Evolutionary conservation across 768 basidiomycete species (phyloP), one percentile per base, ranked within the genome.

Genomic region (Suillus clintonianus): DNA sequence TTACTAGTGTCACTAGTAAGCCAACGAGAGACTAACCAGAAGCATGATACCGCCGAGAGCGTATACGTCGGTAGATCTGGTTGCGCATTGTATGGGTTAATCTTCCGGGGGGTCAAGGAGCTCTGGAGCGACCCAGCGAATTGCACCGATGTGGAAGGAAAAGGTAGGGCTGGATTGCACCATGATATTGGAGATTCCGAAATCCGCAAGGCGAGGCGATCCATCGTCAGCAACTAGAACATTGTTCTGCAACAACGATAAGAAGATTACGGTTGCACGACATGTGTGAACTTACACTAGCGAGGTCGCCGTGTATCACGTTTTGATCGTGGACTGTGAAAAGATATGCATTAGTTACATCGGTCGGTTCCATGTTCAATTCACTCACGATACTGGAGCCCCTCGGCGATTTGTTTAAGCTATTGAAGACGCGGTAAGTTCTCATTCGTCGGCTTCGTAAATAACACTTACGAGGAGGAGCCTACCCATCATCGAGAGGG

Each of bases 111-210:
- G 10, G 13, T 51, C 60, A 3, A 71, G 39, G 10, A 71, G 50
- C 24, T 71, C 69, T 17, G 69, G 69, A 3, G 67, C 70, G 5
- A 51, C 45, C 66, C 68, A 68, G 9, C 66, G 63, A 0, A 65
- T 10, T 19, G 70, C 62, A 5, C 65, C 68, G 5, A 51, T 63
- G 24, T 63, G 70, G 42, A 67, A 74, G 32, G 69, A 69, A 7
- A 65, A 66, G 13, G 70, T 56, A 11, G 72, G 67, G 43, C 76
- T 70, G 61, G 77, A 70, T 62, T 80, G 77, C 11, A 70, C 70
- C 24, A 78, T 70, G 62, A 82, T 76, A 34, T 67, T 78, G 17
- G 80, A 82, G 8, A 83, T 68, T 2, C 82, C 82, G 61, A 82
- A 41, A 41, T 41, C 39, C 15, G 39, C 39, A 41, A 41, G 39